Conservation (phyloP, 805 yeast genomes). For the Teunomyces aglyptinius region DNA sequence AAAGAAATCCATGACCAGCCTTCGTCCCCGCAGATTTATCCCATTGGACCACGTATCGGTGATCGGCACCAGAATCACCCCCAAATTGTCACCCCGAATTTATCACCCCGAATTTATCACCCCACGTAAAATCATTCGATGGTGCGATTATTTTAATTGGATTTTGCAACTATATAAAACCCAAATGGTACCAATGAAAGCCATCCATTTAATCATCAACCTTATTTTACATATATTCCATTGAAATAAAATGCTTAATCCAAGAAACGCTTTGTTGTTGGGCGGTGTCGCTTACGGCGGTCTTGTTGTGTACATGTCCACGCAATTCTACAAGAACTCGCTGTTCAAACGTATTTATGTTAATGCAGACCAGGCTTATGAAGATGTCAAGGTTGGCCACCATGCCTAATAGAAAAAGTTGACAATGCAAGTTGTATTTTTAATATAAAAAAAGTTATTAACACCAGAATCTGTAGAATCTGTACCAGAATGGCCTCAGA, state of each 20-base stretch:
- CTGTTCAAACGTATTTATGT: constrained; percentile 29
- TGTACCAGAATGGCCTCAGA: constrained; percentile 29
- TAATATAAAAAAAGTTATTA: constrained; percentile 9
- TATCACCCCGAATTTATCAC: not conserved
- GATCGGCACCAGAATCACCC: too few species aligned
- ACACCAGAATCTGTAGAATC: constrained; percentile 34
- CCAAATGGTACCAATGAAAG: not conserved
- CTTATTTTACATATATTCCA: too few species aligned
- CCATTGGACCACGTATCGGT: not conserved
- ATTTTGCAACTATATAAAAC: constrained; percentile 3
- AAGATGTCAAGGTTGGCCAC: constrained; percentile 23
- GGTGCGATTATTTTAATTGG: not conserved
- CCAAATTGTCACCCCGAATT: not conserved
- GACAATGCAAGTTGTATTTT: not conserved
- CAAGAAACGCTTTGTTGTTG: constrained; percentile 24
- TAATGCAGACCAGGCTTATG: constrained; percentile 27
- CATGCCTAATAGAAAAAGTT: constrained; percentile 10
- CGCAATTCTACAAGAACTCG: constrained; percentile 29
- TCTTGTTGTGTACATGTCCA: constrained; percentile 33
- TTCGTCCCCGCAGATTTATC: not conserved
- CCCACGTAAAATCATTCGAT: constrained; percentile 2
- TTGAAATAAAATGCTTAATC: constrained; percentile 5
- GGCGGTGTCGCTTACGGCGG: constrained; percentile 34
- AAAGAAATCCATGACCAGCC: too few species aligned
- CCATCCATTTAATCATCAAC: too few species aligned